These are phyloP conservation scores for Sherardia arvensis DNA, from an alignment of 257 asterid genomes.

Conservation along the genomic window DNA sequence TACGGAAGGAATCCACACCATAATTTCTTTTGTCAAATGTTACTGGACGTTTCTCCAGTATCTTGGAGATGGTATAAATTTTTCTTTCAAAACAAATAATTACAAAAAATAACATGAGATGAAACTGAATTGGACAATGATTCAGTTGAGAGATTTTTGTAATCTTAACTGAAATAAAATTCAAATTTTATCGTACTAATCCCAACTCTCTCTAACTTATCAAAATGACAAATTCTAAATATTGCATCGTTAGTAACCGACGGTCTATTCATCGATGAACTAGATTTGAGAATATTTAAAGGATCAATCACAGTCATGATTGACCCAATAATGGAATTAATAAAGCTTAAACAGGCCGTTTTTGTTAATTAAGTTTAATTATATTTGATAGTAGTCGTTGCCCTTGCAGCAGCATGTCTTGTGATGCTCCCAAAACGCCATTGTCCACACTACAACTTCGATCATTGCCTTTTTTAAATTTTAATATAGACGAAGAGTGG, in stretches of 20 bases:
- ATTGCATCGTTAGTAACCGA: neutral
- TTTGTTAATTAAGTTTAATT: neutral
- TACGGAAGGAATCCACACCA: too few species aligned
- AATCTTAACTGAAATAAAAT: neutral
- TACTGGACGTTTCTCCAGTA: too few species aligned
- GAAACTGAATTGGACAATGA: too few species aligned
- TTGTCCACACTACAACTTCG: neutral
- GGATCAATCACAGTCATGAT: neutral
- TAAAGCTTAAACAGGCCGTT: neutral
- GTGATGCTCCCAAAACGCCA: slow-evolving; percentile 10
- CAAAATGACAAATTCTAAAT: too few species aligned
- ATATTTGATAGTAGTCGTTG: neutral
- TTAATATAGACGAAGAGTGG: too few species aligned
- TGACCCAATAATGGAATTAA: neutral
- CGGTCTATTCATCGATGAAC: neutral
- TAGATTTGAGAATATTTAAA: neutral
- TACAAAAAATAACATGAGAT: too few species aligned
- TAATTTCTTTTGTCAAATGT: too few species aligned
- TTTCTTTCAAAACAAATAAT: too few species aligned
- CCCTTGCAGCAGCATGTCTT: neutral
- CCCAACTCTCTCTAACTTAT: too few species aligned
- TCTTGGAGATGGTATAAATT: too few species aligned
- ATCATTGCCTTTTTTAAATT: neutral
- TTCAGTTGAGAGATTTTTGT: neutral
- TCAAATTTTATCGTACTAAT: neutral